A percentile compares a stretch with the other conserved stretches of the same genome.
These are phyloP conservation scores for Mycena amicta DNA, from an alignment of 768 basidiomycete species.

Conservation along the genomic window DNA sequence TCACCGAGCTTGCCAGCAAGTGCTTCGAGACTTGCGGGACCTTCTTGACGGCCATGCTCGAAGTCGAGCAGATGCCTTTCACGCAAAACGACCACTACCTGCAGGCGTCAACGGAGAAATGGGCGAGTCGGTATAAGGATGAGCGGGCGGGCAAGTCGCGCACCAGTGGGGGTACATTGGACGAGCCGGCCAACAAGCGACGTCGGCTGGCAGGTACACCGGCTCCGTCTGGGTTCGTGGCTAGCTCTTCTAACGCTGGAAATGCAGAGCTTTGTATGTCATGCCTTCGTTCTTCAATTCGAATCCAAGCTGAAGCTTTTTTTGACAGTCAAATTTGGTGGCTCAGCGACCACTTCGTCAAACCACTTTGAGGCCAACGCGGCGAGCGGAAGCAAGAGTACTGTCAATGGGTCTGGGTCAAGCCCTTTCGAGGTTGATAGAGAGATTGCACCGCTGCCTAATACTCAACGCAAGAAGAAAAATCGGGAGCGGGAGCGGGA, in stretches of 20 bases:
- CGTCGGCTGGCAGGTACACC: neutral
- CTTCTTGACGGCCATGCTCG: constrained; percentile 32
- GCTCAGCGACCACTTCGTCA: neutral
- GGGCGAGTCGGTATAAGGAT: constrained; percentile 35
- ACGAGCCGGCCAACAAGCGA: constrained; percentile 10
- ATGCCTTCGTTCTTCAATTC: no score
- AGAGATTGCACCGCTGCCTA: neutral
- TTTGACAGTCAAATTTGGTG: constrained; percentile 6
- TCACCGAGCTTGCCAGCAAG: constrained; percentile 16
- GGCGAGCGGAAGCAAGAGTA: neutral
- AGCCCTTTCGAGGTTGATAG: neutral
- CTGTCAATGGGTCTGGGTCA: neutral
- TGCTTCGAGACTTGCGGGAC: constrained; percentile 16
- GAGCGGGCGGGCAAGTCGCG: constrained; percentile 26
- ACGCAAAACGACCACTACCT: constrained; percentile 42
- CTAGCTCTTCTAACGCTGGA: no score
- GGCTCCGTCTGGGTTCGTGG: neutral
- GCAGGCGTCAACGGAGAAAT: constrained; percentile 32
- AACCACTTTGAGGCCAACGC: no score
- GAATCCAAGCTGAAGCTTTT: no score
- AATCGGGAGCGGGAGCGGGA: neutral
- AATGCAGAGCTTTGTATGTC: no score
- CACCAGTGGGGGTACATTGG: neutral
- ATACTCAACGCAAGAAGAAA: neutral
- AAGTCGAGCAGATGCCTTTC: constrained; percentile 37